These are phyloP conservation scores for Paecilomyces variotii DNA, from an alignment of 2,329 filamentous ascomycete species.

Conservation along the genomic window DNA sequence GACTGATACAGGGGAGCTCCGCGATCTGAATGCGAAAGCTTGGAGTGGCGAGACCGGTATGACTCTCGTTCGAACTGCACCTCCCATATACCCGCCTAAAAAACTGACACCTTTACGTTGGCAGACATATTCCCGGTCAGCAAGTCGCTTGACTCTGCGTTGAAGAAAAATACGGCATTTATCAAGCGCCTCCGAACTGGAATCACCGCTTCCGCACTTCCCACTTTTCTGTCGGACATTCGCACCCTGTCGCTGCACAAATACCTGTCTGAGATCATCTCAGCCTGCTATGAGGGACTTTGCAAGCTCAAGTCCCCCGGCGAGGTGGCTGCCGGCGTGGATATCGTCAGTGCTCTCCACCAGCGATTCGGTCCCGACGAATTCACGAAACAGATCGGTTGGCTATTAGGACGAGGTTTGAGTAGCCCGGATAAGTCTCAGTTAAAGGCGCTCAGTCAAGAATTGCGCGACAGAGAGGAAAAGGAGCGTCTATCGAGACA, in stretches of 20 bases:
- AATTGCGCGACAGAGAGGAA: constrained; percentile 88
- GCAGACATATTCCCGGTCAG: constrained; percentile 70
- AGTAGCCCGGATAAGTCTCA: constrained; percentile 80
- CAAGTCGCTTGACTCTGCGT: constrained; percentile 78
- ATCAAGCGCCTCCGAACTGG: constrained; percentile 93
- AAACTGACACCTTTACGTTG: constrained; percentile 14
- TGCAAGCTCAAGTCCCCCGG: constrained; percentile 83
- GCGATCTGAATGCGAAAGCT: constrained; percentile 74
- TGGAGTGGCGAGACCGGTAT: constrained; percentile 86
- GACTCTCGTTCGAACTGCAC: constrained; percentile 12
- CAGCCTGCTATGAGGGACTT: constrained; percentile 88
- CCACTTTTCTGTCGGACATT: constrained; percentile 84
- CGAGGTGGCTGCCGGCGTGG: constrained; percentile 86
- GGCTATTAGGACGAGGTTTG: constrained; percentile 84
- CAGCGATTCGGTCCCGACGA: constrained; percentile 86
- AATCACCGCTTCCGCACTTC: constrained; percentile 68
- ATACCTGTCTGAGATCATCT: constrained; percentile 94
- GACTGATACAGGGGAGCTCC: constrained; percentile 65
- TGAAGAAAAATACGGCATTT: constrained; percentile 98
- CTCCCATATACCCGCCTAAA: constrained; percentile 2
- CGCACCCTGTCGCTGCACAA: constrained; percentile 86
- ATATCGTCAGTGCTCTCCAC: constrained; percentile 90
- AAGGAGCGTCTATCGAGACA: constrained; percentile 86
- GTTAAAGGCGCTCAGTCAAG: constrained; percentile 68
- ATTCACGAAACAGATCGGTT: constrained; percentile 85